These are phyloP conservation scores for Petunia hybrid DNA, from an alignment of 305 asterid species.

Conservation along the genomic window DNA sequence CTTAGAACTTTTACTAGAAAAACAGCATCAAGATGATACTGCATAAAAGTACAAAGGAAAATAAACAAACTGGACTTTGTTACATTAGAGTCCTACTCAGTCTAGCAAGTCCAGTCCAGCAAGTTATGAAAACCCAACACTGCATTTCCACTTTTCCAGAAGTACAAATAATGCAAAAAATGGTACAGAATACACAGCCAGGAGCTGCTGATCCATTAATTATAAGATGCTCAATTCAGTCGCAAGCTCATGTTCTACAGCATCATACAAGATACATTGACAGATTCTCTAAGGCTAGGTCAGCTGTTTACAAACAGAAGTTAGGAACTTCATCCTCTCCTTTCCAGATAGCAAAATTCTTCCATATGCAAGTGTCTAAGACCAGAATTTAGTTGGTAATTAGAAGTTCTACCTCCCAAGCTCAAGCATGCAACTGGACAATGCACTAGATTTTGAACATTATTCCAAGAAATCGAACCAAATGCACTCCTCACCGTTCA, in stretches of 20 bases:
- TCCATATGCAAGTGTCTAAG: conserved; percentile 3
- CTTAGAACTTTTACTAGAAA: too few relatives aligned
- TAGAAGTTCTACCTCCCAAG: background rate
- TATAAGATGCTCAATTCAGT: background rate
- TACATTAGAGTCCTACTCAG: too few relatives aligned
- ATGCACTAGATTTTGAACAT: conserved; percentile 38
- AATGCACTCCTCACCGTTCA: conserved; percentile 33
- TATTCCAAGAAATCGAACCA: conserved; percentile 43
- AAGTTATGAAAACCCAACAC: too few relatives aligned
- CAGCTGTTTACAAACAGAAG: background rate
- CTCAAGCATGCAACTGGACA: conserved; percentile 40
- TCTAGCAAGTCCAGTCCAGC: too few relatives aligned
- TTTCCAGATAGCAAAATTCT: background rate
- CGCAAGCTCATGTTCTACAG: background rate
- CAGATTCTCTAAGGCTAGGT: background rate
- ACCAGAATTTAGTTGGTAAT: conserved; percentile 18
- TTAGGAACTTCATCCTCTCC: conserved; percentile 8
- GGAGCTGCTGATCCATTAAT: conserved; percentile 12
- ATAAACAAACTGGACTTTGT: too few relatives aligned
- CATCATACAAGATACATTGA: background rate
- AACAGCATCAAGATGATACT: too few relatives aligned
- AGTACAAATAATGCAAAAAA: background rate
- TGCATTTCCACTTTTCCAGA: too few relatives aligned
- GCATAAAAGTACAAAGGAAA: too few relatives aligned
- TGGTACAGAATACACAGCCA: background rate